These are phyloP conservation scores for Fusarium nodosum DNA, from an alignment of 2,329 filamentous ascomycete species.

Conservation along the genomic window DNA sequence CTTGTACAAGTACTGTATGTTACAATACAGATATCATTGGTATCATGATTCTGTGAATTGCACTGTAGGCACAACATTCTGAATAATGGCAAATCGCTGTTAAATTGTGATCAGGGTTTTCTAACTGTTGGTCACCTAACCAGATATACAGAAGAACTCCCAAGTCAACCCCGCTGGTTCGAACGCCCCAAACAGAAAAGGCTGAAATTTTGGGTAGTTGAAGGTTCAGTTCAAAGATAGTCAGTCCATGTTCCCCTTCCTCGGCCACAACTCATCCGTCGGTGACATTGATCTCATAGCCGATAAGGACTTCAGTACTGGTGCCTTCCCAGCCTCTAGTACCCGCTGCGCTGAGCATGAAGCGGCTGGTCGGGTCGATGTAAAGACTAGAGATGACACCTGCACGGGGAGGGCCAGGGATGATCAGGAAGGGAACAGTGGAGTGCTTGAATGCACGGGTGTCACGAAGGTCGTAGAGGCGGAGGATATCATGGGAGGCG, in stretches of 20 bases:
- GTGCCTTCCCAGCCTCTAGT: constrained; percentile 96
- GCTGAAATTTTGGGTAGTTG: not conserved
- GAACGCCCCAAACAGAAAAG: constrained; percentile 5
- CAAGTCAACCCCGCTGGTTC: constrained; percentile 1
- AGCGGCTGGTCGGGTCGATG: constrained; percentile 87
- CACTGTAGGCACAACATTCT: not conserved
- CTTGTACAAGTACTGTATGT: constrained; percentile 9
- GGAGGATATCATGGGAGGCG: constrained; percentile 92
- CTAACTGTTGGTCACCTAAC: not conserved
- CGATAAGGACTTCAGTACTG: constrained; percentile 89
- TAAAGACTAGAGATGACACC: constrained; percentile 90
- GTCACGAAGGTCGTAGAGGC: constrained; percentile 88
- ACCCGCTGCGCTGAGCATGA: constrained; percentile 92
- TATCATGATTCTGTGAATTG: not conserved
- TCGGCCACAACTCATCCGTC: constrained; percentile 19
- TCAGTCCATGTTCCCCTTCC: not conserved
- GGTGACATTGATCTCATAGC: constrained; percentile 82
- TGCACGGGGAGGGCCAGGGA: constrained; percentile 85
- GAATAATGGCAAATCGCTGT: not conserved
- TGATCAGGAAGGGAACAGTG: constrained; percentile 93
- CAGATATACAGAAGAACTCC: not conserved
- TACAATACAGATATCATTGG: not conserved
- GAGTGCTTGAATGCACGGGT: constrained; percentile 76
- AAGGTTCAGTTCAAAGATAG: not conserved
- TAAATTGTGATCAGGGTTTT: not conserved